phyloP scores from a whole-genome alignment of 352 stramenopile species.

The Phytophthora pseudosyringae region DNA sequence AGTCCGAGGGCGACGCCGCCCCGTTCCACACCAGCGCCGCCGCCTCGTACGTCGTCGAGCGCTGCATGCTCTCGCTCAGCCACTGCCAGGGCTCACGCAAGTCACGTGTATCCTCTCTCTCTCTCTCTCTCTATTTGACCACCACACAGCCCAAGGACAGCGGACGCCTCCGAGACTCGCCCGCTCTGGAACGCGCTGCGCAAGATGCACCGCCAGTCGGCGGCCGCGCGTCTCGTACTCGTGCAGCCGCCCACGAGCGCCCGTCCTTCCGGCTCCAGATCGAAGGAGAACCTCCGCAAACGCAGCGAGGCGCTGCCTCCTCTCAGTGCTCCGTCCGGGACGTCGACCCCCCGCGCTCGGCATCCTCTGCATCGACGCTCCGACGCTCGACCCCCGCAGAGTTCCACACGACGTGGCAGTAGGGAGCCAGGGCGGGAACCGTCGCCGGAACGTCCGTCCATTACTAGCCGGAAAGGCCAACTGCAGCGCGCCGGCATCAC shows the following conservation, averaged over 20 bases:
- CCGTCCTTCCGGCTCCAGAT: not conserved
- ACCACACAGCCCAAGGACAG: constrained; percentile 13
- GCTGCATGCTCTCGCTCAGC: not conserved
- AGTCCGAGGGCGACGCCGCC: constrained; percentile 23
- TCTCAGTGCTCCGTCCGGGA: constrained; percentile 14
- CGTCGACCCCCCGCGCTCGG: constrained; percentile 4
- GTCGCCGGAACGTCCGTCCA: constrained; percentile 13
- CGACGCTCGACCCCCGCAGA: constrained; percentile 11
- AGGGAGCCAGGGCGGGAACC: constrained; percentile 27
- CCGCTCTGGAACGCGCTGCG: constrained; percentile 49
- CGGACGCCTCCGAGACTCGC: constrained; percentile 32
- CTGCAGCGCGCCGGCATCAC: constrained; percentile 32
- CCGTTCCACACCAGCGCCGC: constrained; percentile 10
- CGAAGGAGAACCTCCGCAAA: constrained; percentile 19
- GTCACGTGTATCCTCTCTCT: too few species aligned
- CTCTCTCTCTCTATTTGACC: constrained; percentile 1
- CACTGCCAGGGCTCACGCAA: constrained; percentile 8
- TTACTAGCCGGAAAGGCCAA: constrained; percentile 20
- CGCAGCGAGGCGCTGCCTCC: constrained; percentile 36
- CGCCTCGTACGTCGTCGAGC: constrained; percentile 36
- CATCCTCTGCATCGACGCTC: constrained; percentile 27
- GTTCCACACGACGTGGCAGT: constrained; percentile 16
- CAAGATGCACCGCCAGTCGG: constrained; percentile 44
- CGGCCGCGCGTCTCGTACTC: constrained; percentile 8
- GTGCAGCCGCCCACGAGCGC: constrained; percentile 14